Evolutionary conservation across 805 yeast genomes (phyloP), one percentile per base, ranked within the genome.

Genomic region (Wilhelminamyces savonicus): DNA sequence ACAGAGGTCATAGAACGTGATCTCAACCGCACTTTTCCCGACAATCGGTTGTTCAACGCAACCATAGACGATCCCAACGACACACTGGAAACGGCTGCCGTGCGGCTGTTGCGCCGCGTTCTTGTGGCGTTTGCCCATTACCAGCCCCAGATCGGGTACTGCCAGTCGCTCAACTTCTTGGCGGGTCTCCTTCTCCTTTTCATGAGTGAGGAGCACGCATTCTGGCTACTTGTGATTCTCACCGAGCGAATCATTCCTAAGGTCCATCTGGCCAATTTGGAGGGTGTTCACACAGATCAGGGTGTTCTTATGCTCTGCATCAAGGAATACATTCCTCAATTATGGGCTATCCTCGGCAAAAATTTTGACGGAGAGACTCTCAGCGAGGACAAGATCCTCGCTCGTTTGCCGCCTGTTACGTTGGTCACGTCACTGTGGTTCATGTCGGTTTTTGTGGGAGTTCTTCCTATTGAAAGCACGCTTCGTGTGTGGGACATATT

Each of bases 341-440:
- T 85, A 23, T 90, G 97, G 96, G 39, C 58, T 0, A 50, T 64
- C 4, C 53, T 74, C 16, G 70, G 70, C 16, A 50, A 54, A 24
- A 53, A 48, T 19, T 56, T 56, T 23, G 69, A 62, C 23, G 69
- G 56, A 27, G 64, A 50, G 47, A 54, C 42, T 46, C 56, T 53
- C 45, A 60, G 55, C 30, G 67, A 57, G 20, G 66, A 56, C 44
- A 67, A 71, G 46, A 78, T 84, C 36, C 66, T 90, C 19, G 68
- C 75, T 11, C 79, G 82, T 41, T 59, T 88, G 25, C 97, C 98
- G 1, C 95, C 97, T 2, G 72, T 92, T 4, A 83, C 96, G 1
- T 66, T 92, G 26, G 92, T 94, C 42, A 92, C 97, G 1, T 90
- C 96, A 0, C 78, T 95, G 31, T 92, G 98, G 98, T 92, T 92